Evolutionary conservation across 129 eudicot species (phyloP).

Genomic region (Lonicera japonica): DNA sequence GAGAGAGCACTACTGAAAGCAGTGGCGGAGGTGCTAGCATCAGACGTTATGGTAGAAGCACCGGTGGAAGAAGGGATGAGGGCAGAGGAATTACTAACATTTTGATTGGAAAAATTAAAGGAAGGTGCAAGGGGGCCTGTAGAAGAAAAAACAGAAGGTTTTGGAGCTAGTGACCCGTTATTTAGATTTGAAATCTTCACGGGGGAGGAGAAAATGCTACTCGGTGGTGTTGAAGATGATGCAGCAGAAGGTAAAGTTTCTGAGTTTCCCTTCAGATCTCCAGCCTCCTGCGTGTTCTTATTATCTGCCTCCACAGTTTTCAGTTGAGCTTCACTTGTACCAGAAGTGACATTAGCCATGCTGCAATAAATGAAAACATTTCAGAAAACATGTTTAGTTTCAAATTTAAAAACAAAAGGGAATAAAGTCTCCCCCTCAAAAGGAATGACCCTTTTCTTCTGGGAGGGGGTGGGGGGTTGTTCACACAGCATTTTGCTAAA

Average conservation of each 20-base stretch:
- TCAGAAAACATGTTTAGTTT: conserved; percentile 3
- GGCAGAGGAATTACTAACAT: conserved; percentile 22
- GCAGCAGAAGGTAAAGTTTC: conserved; percentile 17
- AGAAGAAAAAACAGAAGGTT: conserved; percentile 22
- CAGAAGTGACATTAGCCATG: conserved; percentile 13
- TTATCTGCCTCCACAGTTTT: conserved; percentile 15
- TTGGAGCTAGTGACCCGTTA: conserved; percentile 38
- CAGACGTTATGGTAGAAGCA: conserved; percentile 13
- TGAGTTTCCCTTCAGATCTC: conserved; percentile 8
- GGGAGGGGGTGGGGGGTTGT: no score
- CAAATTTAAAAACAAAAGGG: background rate
- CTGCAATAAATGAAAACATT: conserved; percentile 30
- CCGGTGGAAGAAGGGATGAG: conserved; percentile 14
- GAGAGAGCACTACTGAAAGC: conserved; percentile 21
- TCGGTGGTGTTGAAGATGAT: conserved; percentile 17
- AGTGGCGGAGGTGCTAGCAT: conserved; percentile 25
- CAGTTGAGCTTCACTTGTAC: conserved; percentile 10
- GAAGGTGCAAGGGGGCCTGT: conserved; percentile 21
- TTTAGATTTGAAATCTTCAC: conserved; percentile 15
- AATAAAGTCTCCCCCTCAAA: background rate
- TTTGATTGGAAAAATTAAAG: conserved; percentile 17
- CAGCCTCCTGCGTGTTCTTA: conserved; percentile 17
- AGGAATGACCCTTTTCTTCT: background rate
- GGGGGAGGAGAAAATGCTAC: conserved; percentile 21
- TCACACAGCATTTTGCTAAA: no score